A percentile compares a stretch with the other conserved stretches of the same genome.
phyloP scores from a whole-genome alignment of 805 yeast genomes.

The Starmerella powellii region DNA sequence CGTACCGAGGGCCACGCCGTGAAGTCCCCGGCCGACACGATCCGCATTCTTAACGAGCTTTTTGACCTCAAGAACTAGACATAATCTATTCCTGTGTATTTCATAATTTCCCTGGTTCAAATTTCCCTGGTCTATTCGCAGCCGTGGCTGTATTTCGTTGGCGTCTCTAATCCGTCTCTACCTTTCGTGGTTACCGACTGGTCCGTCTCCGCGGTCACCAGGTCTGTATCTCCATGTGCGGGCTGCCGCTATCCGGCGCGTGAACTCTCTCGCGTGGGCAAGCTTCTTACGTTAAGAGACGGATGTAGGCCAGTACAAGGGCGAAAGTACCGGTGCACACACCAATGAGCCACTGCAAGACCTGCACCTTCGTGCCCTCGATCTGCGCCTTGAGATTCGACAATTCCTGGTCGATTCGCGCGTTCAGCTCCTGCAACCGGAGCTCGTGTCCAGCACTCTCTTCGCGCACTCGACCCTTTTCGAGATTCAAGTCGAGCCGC shows the following conservation, averaged over 20 bases:
- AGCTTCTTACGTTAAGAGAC: constrained; percentile 54
- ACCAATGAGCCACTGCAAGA: constrained; percentile 96
- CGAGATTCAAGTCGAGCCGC: constrained; percentile 77
- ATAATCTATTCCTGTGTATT: too few relatives aligned
- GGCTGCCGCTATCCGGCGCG: too few relatives aligned
- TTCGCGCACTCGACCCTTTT: constrained; percentile 90
- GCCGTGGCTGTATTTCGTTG: too few relatives aligned
- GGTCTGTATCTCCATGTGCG: too few relatives aligned
- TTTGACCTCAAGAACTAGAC: constrained; percentile 34
- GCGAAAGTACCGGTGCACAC: constrained; percentile 98
- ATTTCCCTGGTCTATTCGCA: too few relatives aligned
- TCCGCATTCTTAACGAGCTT: constrained; percentile 67
- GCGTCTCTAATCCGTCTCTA: too few relatives aligned
- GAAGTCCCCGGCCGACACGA: constrained; percentile 78
- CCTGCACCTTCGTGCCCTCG: constrained; percentile 90
- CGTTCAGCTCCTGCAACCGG: constrained; percentile 87
- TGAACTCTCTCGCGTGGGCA: too few relatives aligned
- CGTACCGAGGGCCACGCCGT: constrained; percentile 97
- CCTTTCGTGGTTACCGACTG: too few relatives aligned
- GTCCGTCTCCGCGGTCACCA: too few relatives aligned
- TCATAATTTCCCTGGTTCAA: too few relatives aligned
- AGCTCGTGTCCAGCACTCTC: constrained; percentile 86
- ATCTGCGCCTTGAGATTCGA: constrained; percentile 91
- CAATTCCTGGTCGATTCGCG: constrained; percentile 89
- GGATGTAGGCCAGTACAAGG: constrained; percentile 76